Conservation (phyloP, 768 basidiomycete genomes). For the Kwoniella pini region DNA sequence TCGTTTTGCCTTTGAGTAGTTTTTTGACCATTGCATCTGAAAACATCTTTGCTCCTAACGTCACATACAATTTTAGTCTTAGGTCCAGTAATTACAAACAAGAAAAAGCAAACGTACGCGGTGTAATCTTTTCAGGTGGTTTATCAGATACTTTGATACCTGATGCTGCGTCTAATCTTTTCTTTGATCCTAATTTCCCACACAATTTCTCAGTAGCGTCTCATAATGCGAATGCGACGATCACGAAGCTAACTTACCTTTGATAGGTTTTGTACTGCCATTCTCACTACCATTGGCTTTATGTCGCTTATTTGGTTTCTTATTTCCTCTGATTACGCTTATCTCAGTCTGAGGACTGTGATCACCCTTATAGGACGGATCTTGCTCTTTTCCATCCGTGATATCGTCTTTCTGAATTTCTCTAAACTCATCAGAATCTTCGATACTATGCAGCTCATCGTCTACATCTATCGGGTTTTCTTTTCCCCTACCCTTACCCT, state of each 20-base stretch:
- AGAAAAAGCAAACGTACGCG: constrained; percentile 16
- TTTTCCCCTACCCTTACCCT: constrained; percentile 10
- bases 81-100: neutral
- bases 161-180: constrained; percentile 10
- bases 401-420: neutral
- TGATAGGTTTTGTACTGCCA: neutral
- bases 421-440: constrained; percentile 4
- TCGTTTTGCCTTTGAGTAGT: constrained; percentile 27
- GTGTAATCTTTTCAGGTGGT: constrained; percentile 34
- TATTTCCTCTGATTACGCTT: neutral
- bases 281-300: constrained; percentile 14
- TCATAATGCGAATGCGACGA: neutral
- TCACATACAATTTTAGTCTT: neutral
- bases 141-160: constrained; percentile 17
- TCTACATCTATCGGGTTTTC: neutral
- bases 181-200: constrained; percentile 14
- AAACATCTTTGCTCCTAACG: constrained; percentile 19
- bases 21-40: constrained; percentile 29
- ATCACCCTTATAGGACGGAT: neutral
- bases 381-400: neutral
- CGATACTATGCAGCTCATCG: constrained; percentile 14
- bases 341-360: neutral
- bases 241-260: constrained; percentile 7
- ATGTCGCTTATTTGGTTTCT: constrained; percentile 4
- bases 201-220: too few relatives aligned